These are phyloP conservation scores for Barbatosphaeria neglecta DNA, from an alignment of 495 filamentous ascomycete genomes.

Conservation along the genomic window DNA sequence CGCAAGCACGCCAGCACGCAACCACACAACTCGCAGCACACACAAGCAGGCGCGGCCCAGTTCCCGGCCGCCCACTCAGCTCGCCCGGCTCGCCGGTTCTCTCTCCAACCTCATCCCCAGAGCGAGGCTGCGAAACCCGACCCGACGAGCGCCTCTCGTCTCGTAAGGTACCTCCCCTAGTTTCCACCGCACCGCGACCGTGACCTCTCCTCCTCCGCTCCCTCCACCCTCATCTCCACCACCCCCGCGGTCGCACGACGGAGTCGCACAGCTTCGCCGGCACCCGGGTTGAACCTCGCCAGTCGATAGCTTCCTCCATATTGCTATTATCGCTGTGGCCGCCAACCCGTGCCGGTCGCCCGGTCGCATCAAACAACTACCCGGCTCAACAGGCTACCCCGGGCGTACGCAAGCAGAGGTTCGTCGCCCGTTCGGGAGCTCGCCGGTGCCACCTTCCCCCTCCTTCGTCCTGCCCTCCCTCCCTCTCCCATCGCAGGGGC, in stretches of 20 bases:
- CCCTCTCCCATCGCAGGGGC: too few species aligned
- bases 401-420: not conserved
- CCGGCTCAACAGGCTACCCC: too few species aligned
- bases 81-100: too few species aligned
- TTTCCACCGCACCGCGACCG: too few species aligned
- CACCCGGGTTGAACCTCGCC: not conserved
- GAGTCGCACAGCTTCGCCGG: not conserved
- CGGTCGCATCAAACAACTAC: not conserved
- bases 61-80: not conserved
- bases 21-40: too few species aligned
- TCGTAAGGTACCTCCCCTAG: too few species aligned
- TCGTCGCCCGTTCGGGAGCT: not conserved
- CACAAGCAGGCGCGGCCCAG: too few species aligned
- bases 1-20: too few species aligned
- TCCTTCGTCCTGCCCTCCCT: too few species aligned
- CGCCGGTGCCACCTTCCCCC: too few species aligned
- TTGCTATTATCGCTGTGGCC: not conserved
- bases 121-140: not conserved
- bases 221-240: not conserved
- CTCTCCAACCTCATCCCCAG: too few species aligned
- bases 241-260: not conserved
- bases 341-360: not conserved
- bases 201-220: not conserved
- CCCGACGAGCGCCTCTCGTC: not conserved
- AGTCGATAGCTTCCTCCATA: not conserved